A percentile compares a stretch with the other conserved stretches of the same genome.
Evolutionary conservation across 352 stramenopile genomes (phyloP).

Genomic region (Phytophthora brassicae): DNA sequence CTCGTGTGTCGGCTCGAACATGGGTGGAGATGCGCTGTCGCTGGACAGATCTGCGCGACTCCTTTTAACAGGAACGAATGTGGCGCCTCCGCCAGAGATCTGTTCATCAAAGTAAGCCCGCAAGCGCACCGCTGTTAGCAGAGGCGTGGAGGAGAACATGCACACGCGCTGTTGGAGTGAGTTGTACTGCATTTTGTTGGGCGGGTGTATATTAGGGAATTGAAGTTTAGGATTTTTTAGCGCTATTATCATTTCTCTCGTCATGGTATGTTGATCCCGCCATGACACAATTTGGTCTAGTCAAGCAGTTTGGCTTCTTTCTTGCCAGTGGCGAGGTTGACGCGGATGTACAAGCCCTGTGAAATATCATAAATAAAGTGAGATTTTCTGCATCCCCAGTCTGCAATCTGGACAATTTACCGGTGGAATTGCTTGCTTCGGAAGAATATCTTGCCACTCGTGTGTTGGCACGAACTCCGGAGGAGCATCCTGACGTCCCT

Average conservation of each 20-base stretch:
- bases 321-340: constrained; percentile 60
- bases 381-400: not conserved
- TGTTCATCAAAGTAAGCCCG: constrained; percentile 8
- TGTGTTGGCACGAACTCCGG: constrained; percentile 66
- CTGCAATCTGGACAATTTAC: constrained; percentile 19
- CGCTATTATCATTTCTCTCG: too few species aligned
- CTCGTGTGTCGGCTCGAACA: constrained; percentile 61
- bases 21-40: constrained; percentile 1
- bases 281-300: constrained; percentile 7
- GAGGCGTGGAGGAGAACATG: constrained; percentile 20
- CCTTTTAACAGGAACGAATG: constrained; percentile 10
- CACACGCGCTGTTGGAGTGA: constrained; percentile 24
- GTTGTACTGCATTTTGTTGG: constrained; percentile 18
- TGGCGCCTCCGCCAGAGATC: not conserved
- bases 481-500: constrained; percentile 5
- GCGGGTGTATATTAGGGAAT: not conserved
- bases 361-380: not conserved
- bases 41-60: not conserved
- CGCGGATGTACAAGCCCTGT: constrained; percentile 58
- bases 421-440: constrained; percentile 49
- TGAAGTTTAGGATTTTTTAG: constrained; percentile 1
- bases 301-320: constrained; percentile 63
- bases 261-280: too few species aligned
- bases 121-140: constrained; percentile 24
- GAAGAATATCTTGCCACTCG: constrained; percentile 61